Evolutionary conservation across 192 early-diverging fungal species (phyloP).

Genomic region (Umbelopsis sp.): DNA sequence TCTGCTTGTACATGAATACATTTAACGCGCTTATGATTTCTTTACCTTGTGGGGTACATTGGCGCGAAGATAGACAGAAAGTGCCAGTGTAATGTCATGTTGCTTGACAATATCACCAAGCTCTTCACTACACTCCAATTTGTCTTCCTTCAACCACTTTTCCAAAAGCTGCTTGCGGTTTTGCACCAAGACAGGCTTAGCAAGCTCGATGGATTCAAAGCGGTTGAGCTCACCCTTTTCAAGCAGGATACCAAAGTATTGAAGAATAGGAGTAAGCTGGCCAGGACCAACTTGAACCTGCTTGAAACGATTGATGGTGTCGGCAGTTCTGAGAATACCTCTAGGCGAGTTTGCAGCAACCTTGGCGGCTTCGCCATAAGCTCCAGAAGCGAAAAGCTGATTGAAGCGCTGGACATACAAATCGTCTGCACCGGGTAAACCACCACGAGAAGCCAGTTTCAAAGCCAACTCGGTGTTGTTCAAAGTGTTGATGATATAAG

Average conservation of each 20-base stretch:
- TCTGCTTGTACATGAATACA: background rate
- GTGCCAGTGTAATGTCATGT: constrained; percentile 86
- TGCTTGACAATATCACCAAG: constrained; percentile 96
- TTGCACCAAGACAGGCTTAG: constrained; percentile 87
- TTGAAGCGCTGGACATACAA: constrained; percentile 93
- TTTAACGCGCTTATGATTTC: too few relatives aligned
- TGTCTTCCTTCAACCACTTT: constrained; percentile 99
- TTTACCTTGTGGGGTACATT: constrained; percentile 88
- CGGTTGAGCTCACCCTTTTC: constrained; percentile 96
- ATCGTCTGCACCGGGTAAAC: constrained; percentile 91
- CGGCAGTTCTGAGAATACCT: constrained; percentile 90
- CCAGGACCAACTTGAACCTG: constrained; percentile 72
- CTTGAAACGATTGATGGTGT: constrained; percentile 95
- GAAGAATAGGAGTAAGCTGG: constrained; percentile 89
- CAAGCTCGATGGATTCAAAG: constrained; percentile 92
- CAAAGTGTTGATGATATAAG: constrained; percentile 83
- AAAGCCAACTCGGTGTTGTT: constrained; percentile 91
- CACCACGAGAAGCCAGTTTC: constrained; percentile 85
- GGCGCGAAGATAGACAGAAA: constrained; percentile 93
- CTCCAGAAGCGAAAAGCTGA: constrained; percentile 71
- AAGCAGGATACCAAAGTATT: constrained; percentile 96
- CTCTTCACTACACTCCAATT: constrained; percentile 97
- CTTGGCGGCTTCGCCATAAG: constrained; percentile 90
- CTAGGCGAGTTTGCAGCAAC: constrained; percentile 92
- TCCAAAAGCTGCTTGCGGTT: constrained; percentile 92